phyloP scores from a whole-genome alignment of 352 stramenopile genomes.

The Globisporangium iwayamae region DNA sequence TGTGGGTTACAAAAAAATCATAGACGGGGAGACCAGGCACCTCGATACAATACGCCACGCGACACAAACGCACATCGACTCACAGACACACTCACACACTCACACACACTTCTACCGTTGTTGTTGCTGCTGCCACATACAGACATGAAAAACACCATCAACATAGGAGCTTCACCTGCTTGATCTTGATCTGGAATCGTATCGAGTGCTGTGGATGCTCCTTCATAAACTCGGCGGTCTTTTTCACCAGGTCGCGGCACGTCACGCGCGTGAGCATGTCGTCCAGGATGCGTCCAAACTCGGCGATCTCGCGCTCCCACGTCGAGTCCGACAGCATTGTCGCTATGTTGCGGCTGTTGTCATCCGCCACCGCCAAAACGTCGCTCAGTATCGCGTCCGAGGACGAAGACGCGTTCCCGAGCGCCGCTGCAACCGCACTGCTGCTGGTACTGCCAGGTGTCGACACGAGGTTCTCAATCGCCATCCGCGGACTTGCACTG shows the following conservation, averaged over 20 bases:
- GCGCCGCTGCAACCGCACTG: constrained; percentile 8
- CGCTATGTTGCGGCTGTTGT: constrained; percentile 15
- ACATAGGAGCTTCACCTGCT: constrained; percentile 55
- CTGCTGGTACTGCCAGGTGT: not conserved
- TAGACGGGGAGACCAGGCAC: constrained; percentile 7
- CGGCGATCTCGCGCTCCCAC: constrained; percentile 71
- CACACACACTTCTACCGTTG: constrained; percentile 10
- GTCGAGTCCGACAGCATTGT: constrained; percentile 57
- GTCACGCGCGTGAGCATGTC: constrained; percentile 69
- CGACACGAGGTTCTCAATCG: not conserved
- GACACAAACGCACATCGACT: not conserved
- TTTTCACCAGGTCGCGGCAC: constrained; percentile 65
- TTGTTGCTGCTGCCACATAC: constrained; percentile 8
- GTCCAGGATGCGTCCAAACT: constrained; percentile 68
- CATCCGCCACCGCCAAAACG: not conserved
- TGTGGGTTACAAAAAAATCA: constrained; percentile 5
- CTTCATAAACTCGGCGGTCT: constrained; percentile 74
- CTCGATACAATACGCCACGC: constrained; percentile 13
- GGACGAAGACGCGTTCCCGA: constrained; percentile 5
- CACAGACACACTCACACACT: constrained; percentile 5
- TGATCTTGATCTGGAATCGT: constrained; percentile 86
- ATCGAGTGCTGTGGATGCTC: constrained; percentile 66
- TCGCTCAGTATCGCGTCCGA: constrained; percentile 2
- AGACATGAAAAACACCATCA: constrained; percentile 5
- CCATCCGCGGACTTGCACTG: constrained; percentile 9